A percentile compares a stretch with the other conserved stretches of the same genome.
These are phyloP conservation scores for Maudiozyma turicensis DNA, from an alignment of 805 yeast genomes.

Conservation along the genomic window DNA sequence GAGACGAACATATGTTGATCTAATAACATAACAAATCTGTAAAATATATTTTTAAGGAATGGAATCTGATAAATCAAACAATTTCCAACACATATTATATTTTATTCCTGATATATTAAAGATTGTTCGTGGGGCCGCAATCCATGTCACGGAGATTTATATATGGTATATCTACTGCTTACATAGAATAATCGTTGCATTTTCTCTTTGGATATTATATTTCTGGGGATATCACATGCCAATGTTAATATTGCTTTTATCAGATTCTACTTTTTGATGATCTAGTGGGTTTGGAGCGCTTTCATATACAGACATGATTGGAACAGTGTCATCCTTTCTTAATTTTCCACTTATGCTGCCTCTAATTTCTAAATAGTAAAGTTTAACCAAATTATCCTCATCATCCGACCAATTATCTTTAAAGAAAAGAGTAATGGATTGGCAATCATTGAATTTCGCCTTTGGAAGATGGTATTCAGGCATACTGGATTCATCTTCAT, in stretches of 20 bases:
- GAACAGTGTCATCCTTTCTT: conserved; percentile 26
- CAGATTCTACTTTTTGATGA: conserved; percentile 41
- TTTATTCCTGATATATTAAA: too few relatives aligned
- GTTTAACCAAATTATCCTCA: conserved; percentile 45
- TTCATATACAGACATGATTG: conserved; percentile 73
- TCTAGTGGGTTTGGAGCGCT: conserved; percentile 90
- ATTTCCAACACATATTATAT: too few relatives aligned
- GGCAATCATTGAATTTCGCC: conserved; percentile 59
- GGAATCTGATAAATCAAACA: too few relatives aligned
- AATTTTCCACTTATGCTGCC: conserved; percentile 45
- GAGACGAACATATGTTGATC: too few relatives aligned
- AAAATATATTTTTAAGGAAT: too few relatives aligned
- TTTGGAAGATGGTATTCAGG: conserved; percentile 80
- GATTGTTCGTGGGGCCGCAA: too few relatives aligned
- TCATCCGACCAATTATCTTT: conserved; percentile 57
- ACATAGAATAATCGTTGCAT: too few relatives aligned
- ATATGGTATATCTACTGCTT: too few relatives aligned
- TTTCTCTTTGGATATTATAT: too few relatives aligned
- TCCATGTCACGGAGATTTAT: too few relatives aligned
- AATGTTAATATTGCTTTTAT: conserved; percentile 5
- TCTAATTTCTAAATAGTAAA: conserved; percentile 68
- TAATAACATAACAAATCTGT: too few relatives aligned
- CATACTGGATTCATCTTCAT: conserved; percentile 27
- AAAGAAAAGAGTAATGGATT: conserved; percentile 57
- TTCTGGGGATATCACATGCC: not conserved